Evolutionary conservation across 2,329 filamentous ascomycete genomes (phyloP).

Genomic region (Fusarium nurragi): DNA sequence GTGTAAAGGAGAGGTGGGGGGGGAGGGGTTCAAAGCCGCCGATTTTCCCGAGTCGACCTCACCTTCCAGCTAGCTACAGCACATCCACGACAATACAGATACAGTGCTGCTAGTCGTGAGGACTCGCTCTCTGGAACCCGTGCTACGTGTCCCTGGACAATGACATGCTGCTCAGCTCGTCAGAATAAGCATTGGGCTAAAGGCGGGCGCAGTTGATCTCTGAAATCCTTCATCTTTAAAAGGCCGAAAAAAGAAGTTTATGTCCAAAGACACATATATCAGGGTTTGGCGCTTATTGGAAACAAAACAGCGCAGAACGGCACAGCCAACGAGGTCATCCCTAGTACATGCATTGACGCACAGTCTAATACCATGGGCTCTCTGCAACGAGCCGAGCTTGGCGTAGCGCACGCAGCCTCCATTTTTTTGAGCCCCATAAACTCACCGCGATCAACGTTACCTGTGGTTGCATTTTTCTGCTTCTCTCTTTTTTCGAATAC

Average conservation of each 20-base stretch:
- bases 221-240: constrained; percentile 24
- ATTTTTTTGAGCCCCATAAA: constrained; percentile 12
- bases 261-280: constrained; percentile 25
- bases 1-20: constrained; percentile 39
- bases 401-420: constrained; percentile 3
- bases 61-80: neutral
- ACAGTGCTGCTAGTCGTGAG: neutral
- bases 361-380: constrained; percentile 2
- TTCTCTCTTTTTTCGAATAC: neutral
- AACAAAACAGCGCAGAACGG: constrained; percentile 7
- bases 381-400: constrained; percentile 26
- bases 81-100: neutral
- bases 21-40: constrained; percentile 33
- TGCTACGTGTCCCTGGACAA: constrained; percentile 13
- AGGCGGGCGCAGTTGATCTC: constrained; percentile 19
- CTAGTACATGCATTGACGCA: constrained; percentile 25
- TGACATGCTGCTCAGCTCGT: neutral
- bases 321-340: too few relatives aligned
- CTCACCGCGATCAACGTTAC: constrained; percentile 7
- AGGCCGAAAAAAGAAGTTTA: constrained; percentile 8
- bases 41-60: constrained; percentile 42
- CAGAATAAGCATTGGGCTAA: constrained; percentile 12
- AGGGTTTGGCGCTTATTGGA: constrained; percentile 16
- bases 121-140: constrained; percentile 7
- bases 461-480: neutral